Percentiles rank a stretch among this genome's conserved stretches.
Conservation (phyloP, 345 rosid species). For the Salix suchowensis region DNA sequence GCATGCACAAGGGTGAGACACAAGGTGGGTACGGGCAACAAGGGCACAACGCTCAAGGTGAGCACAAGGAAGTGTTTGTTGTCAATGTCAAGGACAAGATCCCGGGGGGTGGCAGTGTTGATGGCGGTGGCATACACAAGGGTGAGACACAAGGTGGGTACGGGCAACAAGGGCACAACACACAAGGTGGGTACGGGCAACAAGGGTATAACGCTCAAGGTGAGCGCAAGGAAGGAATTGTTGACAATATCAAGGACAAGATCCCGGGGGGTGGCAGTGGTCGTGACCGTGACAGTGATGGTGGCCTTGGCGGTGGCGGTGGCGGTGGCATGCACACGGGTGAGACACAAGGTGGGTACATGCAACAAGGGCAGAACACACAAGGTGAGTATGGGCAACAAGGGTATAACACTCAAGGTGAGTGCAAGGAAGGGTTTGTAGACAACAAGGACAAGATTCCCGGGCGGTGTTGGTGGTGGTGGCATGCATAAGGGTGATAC, state of each 20-base stretch:
- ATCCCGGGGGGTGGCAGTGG: slow-evolving; percentile 26
- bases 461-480: no score
- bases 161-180: no score
- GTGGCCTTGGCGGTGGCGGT: no score
- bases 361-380: not conserved
- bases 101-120: slow-evolving; percentile 29
- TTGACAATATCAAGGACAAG: slow-evolving; percentile 46
- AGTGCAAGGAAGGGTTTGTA: slow-evolving; percentile 43
- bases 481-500: not conserved
- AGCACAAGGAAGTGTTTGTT: slow-evolving; percentile 42
- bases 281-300: no score
- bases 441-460: slow-evolving; percentile 52
- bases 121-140: no score
- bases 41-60: slow-evolving; percentile 8
- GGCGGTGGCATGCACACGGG: slow-evolving; percentile 8
- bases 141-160: not conserved
- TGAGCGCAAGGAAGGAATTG: slow-evolving; percentile 43
- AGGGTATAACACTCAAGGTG: slow-evolving; percentile 20
- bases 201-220: not conserved
- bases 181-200: no score
- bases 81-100: slow-evolving; percentile 48
- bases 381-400: slow-evolving; percentile 11
- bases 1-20: slow-evolving; percentile 12
- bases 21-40: no score
- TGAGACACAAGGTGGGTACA: slow-evolving; percentile 14